These are phyloP conservation scores for Pseudofabraea citricarpa DNA, from an alignment of 2,329 filamentous ascomycete species.

Conservation along the genomic window DNA sequence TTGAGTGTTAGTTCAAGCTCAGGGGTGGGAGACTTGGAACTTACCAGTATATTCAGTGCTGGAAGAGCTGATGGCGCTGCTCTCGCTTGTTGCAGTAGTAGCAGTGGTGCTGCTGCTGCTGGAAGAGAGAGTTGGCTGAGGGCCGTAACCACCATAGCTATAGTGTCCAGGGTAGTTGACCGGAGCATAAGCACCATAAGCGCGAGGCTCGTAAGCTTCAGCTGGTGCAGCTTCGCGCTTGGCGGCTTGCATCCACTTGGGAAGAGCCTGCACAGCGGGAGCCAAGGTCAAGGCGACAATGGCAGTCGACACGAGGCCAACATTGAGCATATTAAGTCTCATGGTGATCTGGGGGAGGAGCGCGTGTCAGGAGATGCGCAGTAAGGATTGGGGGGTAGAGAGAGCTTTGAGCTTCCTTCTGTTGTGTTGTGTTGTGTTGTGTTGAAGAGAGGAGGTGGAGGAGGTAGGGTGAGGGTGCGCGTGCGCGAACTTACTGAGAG, in stretches of 20 bases:
- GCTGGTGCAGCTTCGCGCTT: conserved; percentile 9
- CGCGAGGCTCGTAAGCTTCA: conserved; percentile 12
- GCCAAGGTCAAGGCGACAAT: conserved; percentile 13
- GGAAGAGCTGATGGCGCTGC: conserved; percentile 2
- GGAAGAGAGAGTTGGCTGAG: conserved; percentile 18
- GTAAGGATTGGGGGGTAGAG: no score
- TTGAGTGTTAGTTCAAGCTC: no score
- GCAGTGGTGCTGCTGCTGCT: not conserved
- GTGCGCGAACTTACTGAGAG: conserved; percentile 3
- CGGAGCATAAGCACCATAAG: conserved; percentile 19
- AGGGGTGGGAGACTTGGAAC: no score
- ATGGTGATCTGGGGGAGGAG: conserved; percentile 18
- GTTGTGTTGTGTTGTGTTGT: not conserved
- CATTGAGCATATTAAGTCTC: conserved; percentile 12
- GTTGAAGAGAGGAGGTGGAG: not conserved
- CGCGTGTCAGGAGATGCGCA: conserved; percentile 5
- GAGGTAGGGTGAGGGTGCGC: not conserved
- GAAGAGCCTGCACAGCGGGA: conserved; percentile 15
- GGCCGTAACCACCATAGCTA: conserved; percentile 20
- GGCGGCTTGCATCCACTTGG: conserved; percentile 18
- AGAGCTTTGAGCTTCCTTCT: no score
- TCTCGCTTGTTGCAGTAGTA: not conserved
- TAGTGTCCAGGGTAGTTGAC: conserved; percentile 16
- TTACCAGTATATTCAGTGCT: conserved; percentile 9
- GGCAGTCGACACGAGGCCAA: conserved; percentile 12